Base-by-base conservation (phyloP, 805 yeast species). In the Pichia gijzeniarum region DNA sequence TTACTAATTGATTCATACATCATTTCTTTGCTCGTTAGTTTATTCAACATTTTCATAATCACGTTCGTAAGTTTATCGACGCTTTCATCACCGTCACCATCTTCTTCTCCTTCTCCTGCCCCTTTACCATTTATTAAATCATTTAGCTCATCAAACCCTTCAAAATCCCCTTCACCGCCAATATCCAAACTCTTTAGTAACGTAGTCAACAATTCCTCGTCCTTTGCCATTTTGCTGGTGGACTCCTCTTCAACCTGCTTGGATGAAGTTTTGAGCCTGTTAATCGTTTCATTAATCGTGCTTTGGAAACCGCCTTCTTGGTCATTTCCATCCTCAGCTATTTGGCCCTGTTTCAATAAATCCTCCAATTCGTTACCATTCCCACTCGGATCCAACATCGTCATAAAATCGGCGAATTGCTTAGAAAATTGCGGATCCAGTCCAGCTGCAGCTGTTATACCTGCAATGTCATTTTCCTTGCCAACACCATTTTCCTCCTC, bases 1-100 rank as follows among this genome's bases (percentile, higher is more conserved):
- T 88, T 95, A 57, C 82, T 84, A 65, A 91, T 73, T 2, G 98
- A 96, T 54, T 84, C 95, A 59, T 86, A 90, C 33, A 91, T 71
- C 18, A 90, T 85, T 47, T 82, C 90, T 58, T 89, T 91, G 5
- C 93, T 79, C 7, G 93, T 77, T 61, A 91, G 73, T 59, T 89
- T 91, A 50, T 79, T 82, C 56, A 91, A 70, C 79, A 91, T 80
- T 32, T 85, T 87, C 17, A 72, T 74, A 49, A 87, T 65, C 40
- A 87, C 65, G 48, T 77, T 76, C 21, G 82, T 69, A 51, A 83
- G 64, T 33, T 58, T 64, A 6, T 59, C 70, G 21, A 48, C 40
- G 6, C 49, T 54, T 3, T 35, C 41, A 13, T 35, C 42, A 12
- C 63, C 75, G n/a, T 27, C 47, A 8, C 20, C 42, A 18, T 39